Conservation (phyloP, 2,329 filamentous ascomycete genomes). For the Trichoderma polysporum region DNA sequence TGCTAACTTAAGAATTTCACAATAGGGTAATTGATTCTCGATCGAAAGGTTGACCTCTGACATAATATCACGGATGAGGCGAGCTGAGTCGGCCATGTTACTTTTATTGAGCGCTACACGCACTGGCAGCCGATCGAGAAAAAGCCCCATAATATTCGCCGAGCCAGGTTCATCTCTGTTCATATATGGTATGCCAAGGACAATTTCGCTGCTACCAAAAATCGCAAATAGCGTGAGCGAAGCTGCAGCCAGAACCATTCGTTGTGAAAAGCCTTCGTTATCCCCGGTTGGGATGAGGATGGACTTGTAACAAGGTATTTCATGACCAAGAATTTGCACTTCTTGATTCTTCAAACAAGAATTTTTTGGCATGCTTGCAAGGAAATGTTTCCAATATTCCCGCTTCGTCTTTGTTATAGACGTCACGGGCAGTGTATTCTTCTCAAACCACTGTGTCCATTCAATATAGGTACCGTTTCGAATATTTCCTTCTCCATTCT, state of each 20-base stretch:
- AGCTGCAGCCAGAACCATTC: neutral
- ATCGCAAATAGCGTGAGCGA: neutral
- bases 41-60: neutral
- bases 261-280: neutral
- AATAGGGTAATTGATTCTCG: neutral
- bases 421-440: neutral
- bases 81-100: neutral
- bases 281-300: neutral
- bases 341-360: neutral
- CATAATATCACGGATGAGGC: neutral
- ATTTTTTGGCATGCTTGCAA: neutral
- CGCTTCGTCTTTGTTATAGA: neutral
- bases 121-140: slow-evolving; percentile 3
- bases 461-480: neutral
- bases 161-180: slow-evolving; percentile 1
- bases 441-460: neutral
- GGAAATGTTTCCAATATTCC: neutral
- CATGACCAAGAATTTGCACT: neutral
- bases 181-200: neutral
- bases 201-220: neutral
- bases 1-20: neutral
- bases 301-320: neutral
- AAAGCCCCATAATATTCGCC: neutral
- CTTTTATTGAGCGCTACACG: neutral
- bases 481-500: neutral